Percentiles rank a stretch among this genome's conserved stretches.
Evolutionary conservation across 2,329 filamentous ascomycete genomes (phyloP).

Genomic region (Eutypa lata): DNA sequence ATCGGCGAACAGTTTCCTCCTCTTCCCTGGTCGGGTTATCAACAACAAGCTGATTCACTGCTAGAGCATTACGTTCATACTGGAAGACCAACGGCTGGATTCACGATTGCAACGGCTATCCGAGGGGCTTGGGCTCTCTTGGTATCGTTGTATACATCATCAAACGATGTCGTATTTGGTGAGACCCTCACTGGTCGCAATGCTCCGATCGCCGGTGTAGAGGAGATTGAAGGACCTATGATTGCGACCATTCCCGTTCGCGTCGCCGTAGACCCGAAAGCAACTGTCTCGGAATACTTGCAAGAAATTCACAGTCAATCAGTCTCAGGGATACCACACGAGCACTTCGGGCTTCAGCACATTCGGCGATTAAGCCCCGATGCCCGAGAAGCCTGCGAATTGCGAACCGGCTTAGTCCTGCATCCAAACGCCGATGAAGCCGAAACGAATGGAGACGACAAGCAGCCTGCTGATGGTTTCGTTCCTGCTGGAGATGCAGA

Average conservation of each 20-base stretch:
- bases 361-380: slow-evolving; percentile 56
- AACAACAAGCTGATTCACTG: slow-evolving; percentile 49
- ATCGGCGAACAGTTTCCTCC: slow-evolving; percentile 45
- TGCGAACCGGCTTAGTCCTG: slow-evolving; percentile 53
- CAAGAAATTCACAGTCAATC: slow-evolving; percentile 54
- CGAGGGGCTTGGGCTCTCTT: slow-evolving; percentile 59
- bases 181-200: slow-evolving; percentile 58
- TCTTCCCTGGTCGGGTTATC: slow-evolving; percentile 45
- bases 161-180: slow-evolving; percentile 54
- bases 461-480: slow-evolving; percentile 47
- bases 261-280: slow-evolving; percentile 40
- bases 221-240: slow-evolving; percentile 58
- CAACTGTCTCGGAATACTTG: slow-evolving; percentile 49
- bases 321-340: slow-evolving; percentile 57
- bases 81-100: slow-evolving; percentile 32
- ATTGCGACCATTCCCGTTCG: slow-evolving; percentile 59
- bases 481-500: slow-evolving; percentile 54
- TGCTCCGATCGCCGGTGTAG: slow-evolving; percentile 43
- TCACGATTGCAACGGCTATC: slow-evolving; percentile 54
- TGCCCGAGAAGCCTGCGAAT: slow-evolving; percentile 52
- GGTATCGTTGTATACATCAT: slow-evolving; percentile 49
- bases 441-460: slow-evolving; percentile 21
- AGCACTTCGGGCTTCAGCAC: slow-evolving; percentile 61
- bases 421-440: slow-evolving; percentile 40
- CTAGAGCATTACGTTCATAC: slow-evolving; percentile 49